Evolutionary conservation across 1,284 basidiomycete species (phyloP), one percentile per base, ranked within the genome.

Genomic region (Rhodofomes roseus): DNA sequence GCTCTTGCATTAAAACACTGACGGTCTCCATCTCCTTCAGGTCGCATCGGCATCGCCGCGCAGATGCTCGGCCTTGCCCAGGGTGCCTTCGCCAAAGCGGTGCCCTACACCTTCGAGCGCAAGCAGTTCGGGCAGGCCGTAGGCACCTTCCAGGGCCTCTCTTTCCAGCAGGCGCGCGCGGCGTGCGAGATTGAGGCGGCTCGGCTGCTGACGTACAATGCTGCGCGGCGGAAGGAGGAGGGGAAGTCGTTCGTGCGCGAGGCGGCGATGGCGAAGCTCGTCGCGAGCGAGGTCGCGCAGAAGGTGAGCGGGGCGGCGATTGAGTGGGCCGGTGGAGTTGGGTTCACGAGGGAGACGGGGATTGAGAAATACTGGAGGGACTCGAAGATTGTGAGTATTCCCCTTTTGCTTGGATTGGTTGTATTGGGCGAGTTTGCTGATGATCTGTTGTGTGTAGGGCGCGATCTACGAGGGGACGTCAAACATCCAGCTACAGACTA

Each of bases 11-110:
- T n/a, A n/a, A n/a, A n/a, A n/a, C n/a, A n/a, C 22, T 25, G 16
- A 29, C 22, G 14, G 16, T 40, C 22, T 22, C 5, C 22, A 34
- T 16, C 12, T 20, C 20, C 14, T 44, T 20, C 54, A 81, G 84
- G 93, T 50, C 91, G 96, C 60, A 97, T 99, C 65, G 97, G 96
- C 53, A 98, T 99, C 65, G 97, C 96, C 25, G 96, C 94, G 2
- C 93, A 96, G 73, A 95, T 96, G 93, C 81, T 99, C 63, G 97
- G 97, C 44, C 87, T 98, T 36, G 97, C 97, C 1, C 95, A 98
- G 72, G 96, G 96, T 37, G 96, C 95, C 4, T 99, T 98, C 70
- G 89, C 96, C 74, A 93, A 95, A 73, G 83, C 92, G 1, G 89
- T 99, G 22, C 89, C 91, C 0, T 98, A 98, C 76, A 93, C 96